Percentiles rank a stretch among this genome's conserved stretches.
Evolutionary conservation across 495 filamentous ascomycete genomes (phyloP).

Genomic region (Neurospora discreta): DNA sequence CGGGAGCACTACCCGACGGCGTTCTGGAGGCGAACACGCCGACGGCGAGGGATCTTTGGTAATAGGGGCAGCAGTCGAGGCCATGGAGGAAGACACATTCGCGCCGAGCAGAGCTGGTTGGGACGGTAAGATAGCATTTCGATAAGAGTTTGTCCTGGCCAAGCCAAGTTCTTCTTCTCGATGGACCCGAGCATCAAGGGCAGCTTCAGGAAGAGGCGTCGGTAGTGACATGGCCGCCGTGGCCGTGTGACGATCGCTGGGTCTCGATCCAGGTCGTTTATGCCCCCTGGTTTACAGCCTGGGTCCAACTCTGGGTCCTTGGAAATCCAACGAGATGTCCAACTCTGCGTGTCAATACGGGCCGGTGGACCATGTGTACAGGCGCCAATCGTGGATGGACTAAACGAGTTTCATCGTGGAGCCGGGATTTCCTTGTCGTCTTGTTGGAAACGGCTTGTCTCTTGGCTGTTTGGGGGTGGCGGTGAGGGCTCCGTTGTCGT

Average conservation of each 20-base stretch:
- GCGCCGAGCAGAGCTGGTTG: constrained; percentile 3
- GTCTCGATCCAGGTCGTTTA: background rate
- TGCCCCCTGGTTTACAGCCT: background rate
- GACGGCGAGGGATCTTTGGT: constrained; percentile 2
- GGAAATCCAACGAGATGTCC: background rate
- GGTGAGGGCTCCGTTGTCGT: background rate
- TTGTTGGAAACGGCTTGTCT: background rate
- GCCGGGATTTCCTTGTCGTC: background rate
- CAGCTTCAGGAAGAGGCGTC: constrained; percentile 12
- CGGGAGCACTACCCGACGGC: constrained; percentile 52
- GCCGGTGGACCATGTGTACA: background rate
- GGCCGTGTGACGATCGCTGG: background rate
- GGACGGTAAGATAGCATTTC: constrained; percentile 4
- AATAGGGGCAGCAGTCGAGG: constrained; percentile 3
- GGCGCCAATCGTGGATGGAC: background rate
- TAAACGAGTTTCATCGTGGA: background rate
- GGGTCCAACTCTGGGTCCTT: background rate
- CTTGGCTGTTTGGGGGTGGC: background rate
- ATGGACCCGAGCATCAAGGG: constrained; percentile 19
- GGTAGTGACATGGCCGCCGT: constrained; percentile 16
- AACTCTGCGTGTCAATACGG: background rate
- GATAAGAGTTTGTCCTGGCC: constrained; percentile 14
- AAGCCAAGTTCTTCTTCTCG: constrained; percentile 22
- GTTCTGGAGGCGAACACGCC: constrained; percentile 12
- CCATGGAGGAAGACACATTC: constrained; percentile 3